Conservation (phyloP, 495 filamentous ascomycete species). For the Amphirosellinia nigrospora region DNA sequence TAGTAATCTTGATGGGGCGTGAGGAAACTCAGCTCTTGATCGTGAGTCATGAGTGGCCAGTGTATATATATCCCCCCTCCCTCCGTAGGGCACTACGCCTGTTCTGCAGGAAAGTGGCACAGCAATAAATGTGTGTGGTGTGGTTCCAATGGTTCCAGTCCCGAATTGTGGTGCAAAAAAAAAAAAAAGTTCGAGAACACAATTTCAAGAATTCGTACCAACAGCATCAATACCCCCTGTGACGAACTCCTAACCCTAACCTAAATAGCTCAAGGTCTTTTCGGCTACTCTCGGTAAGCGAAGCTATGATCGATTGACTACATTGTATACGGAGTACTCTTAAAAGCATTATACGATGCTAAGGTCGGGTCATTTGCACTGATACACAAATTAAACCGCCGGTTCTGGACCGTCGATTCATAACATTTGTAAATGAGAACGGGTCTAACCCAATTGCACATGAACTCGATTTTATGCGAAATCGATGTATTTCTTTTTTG, state of each 20-base stretch:
- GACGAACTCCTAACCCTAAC: neutral
- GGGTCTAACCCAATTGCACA: neutral
- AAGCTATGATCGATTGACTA: neutral
- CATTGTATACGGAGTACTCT: neutral
- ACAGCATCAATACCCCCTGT: neutral
- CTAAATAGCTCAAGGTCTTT: neutral
- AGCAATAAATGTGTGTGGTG: constrained; percentile 7
- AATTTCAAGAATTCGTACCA: neutral
- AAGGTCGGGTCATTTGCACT: neutral
- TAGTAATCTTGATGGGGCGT: constrained; percentile 21
- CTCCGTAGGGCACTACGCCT: neutral
- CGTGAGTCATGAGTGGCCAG: constrained; percentile 9
- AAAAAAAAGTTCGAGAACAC: neutral
- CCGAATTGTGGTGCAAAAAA: neutral
- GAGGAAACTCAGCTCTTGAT: neutral
- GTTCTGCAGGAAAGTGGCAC: constrained; percentile 19
- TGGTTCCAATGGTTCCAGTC: neutral
- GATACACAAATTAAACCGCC: neutral
- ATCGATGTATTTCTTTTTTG: neutral
- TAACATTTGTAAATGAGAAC: neutral
- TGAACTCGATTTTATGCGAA: neutral
- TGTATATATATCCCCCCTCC: neutral
- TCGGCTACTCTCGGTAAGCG: constrained; percentile 12
- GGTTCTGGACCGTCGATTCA: neutral
- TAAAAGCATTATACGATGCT: neutral